Base-by-base conservation (phyloP, 495 filamentous ascomycete species). In the Umbilicaria muhlenbergii region DNA sequence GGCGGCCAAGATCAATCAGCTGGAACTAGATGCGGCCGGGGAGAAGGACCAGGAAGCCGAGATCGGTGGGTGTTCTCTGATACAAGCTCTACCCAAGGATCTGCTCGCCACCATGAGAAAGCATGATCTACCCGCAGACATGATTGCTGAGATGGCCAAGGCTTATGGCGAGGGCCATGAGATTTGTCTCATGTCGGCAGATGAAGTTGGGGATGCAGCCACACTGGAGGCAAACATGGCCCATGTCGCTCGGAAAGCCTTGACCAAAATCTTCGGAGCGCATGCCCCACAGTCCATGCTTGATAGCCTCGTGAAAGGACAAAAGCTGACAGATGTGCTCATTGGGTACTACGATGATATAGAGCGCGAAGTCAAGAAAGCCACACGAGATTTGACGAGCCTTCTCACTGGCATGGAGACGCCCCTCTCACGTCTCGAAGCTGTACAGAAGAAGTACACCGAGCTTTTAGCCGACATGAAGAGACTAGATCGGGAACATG, bases 11-110 rank as follows among this genome's bases (percentile, higher is more conserved):
- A 95, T 98, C 51, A 89, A 87, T 18, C 92, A 96, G 67, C 64
- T 98, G 50, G 91, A 98, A 60, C 78, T 81, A 33, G 86, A 94
- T 69, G 80, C 80, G 41, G 86, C 86, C 17, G 84, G 84, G 42
- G 88, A 95, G 51, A 93, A 91, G 64, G 88, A 95, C 48, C 84
- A 95, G 61, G 87, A 94, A 58, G 78, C 76, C 45, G 91, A 95
- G 67, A 95, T 98, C 60, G 91, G 88, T 95, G 70, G 58, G 88
- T 87, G 44, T 50, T 46, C 50, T 48, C 42, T 51, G 42, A 46
- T 36, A 39, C 35, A 41, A 34, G 47, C 35, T 32, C 43, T 47
- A 21, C 47, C 34, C 38, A 40, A 53, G 36, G 47, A 39, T 39
- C 43, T 52, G 34, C 46, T 52, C 44, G 50, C 45, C 13, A 48